Conservation (phyloP, 768 basidiomycete species). For the Pleurotus salmoneostramineus region DNA sequence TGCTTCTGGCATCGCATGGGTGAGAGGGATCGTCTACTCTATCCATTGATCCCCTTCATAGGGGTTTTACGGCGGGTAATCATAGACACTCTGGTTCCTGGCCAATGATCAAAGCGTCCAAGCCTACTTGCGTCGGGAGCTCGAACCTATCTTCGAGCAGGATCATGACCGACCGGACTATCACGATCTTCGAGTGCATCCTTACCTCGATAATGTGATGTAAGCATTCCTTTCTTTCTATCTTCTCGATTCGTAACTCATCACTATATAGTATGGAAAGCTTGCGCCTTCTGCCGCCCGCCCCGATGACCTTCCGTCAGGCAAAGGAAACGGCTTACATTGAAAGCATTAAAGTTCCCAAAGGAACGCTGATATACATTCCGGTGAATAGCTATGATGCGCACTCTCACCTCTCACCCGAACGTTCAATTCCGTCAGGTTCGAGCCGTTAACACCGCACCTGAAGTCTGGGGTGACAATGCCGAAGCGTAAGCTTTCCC, state of each 20-base stretch:
- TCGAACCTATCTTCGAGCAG: constrained; percentile 30
- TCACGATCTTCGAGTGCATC: constrained; percentile 30
- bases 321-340: constrained; percentile 33
- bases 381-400: constrained; percentile 21
- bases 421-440: constrained; percentile 27
- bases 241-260: neutral
- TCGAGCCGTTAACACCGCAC: constrained; percentile 46
- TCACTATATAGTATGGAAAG: constrained; percentile 40
- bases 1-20: constrained; percentile 46
- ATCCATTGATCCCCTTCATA: neutral
- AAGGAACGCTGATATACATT: constrained; percentile 37
- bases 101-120: constrained; percentile 48
- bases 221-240: constrained; percentile 13
- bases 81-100: constrained; percentile 48
- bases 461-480: constrained; percentile 45
- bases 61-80: no score
- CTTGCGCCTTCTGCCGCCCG: constrained; percentile 35
- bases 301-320: constrained; percentile 33
- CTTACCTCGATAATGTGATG: constrained; percentile 37
- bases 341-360: constrained; percentile 37
- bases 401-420: neutral
- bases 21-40: constrained; percentile 15
- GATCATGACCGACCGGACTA: constrained; percentile 33
- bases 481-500: constrained; percentile 46
- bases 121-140: constrained; percentile 47